Percentiles rank a stretch among this genome's conserved stretches.
phyloP scores from a whole-genome alignment of 495 filamentous ascomycete genomes.

The Podospora australis region DNA sequence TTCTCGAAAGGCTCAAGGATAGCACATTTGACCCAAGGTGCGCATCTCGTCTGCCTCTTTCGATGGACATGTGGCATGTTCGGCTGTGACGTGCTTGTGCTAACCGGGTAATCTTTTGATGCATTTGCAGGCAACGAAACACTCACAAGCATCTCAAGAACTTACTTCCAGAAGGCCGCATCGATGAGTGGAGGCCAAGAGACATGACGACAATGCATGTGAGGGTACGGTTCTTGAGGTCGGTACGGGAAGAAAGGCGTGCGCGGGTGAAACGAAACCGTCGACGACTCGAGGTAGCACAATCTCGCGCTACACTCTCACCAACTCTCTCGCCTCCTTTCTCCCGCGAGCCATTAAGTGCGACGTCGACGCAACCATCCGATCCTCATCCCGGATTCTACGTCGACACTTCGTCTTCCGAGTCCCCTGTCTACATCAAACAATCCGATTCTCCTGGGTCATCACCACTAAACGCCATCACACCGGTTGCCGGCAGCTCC shows the following conservation, averaged over 20 bases:
- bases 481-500: conserved; percentile 4
- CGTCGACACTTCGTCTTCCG: conserved; percentile 6
- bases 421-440: conserved; percentile 7
- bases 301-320: no score
- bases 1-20: conserved; percentile 28
- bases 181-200: conserved; percentile 30
- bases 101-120: conserved; percentile 1
- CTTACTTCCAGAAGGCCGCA: conserved; percentile 28
- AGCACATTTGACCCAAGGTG: conserved; percentile 29
- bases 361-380: not conserved
- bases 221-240: conserved; percentile 27
- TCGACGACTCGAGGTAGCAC: conserved; percentile 9
- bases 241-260: conserved; percentile 22
- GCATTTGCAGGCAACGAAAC: conserved; percentile 23
- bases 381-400: conserved; percentile 6
- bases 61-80: not conserved
- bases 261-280: conserved; percentile 16
- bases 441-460: conserved; percentile 18
- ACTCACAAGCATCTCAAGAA: conserved; percentile 29
- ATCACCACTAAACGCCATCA: conserved; percentile 16
- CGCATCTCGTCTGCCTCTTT: conserved; percentile 7
- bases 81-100: not conserved
- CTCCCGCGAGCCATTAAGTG: not conserved
- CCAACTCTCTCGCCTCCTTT: no score
- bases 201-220: conserved; percentile 25